These are phyloP conservation scores for Mallotus japonicus DNA, from an alignment of 441 rosid species.

Conservation along the genomic window DNA sequence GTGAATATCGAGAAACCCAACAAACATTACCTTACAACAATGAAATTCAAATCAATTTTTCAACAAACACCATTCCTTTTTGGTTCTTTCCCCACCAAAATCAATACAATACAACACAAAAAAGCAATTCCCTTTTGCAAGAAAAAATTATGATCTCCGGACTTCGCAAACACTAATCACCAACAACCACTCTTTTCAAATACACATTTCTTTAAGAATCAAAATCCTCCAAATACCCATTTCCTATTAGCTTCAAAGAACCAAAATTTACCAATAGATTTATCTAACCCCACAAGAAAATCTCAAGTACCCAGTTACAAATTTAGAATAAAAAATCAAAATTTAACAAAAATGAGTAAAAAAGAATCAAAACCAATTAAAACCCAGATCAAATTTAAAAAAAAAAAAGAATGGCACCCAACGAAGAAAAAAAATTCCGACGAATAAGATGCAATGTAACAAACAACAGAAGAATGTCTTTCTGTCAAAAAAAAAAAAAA, in stretches of 20 bases:
- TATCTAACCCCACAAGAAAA: neutral
- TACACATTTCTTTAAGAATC: neutral
- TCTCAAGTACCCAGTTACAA: slow-evolving; percentile 13
- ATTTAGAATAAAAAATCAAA: slow-evolving; percentile 13
- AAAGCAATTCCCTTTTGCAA: neutral
- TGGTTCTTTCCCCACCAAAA: neutral
- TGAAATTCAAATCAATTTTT: slow-evolving; percentile 19
- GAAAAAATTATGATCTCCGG: neutral
- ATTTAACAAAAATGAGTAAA: slow-evolving; percentile 16
- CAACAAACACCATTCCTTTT: slow-evolving; percentile 4
- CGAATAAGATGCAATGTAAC: neutral
- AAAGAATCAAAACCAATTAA: slow-evolving; percentile 17
- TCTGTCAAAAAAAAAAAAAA: too few relatives aligned
- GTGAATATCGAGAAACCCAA: slow-evolving; percentile 36
- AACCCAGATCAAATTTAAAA: slow-evolving; percentile 19
- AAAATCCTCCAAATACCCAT: slow-evolving; percentile 4
- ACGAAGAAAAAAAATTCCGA: neutral
- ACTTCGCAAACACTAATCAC: neutral
- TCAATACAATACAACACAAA: neutral
- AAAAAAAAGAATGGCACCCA: neutral
- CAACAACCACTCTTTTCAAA: neutral
- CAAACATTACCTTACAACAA: slow-evolving; percentile 22
- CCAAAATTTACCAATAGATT: neutral
- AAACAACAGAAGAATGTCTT: too few relatives aligned
- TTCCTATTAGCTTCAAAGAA: neutral